These are phyloP conservation scores for Boletellus sp. DNA, from an alignment of 1,284 basidiomycete genomes.

Conservation along the genomic window DNA sequence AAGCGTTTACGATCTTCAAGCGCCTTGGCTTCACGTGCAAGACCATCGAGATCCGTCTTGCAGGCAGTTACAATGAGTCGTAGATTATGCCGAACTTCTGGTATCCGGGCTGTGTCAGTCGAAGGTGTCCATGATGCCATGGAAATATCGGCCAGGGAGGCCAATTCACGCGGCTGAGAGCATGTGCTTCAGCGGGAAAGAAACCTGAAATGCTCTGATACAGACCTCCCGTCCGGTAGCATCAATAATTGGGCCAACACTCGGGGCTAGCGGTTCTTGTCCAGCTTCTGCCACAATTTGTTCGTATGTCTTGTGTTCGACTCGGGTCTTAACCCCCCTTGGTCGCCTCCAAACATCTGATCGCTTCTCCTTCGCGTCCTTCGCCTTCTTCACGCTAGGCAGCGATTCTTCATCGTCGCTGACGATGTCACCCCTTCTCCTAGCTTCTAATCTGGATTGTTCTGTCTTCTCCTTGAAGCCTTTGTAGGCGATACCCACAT, in stretches of 20 bases:
- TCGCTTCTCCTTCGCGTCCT: conserved; percentile 54
- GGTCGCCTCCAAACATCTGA: conserved; percentile 79
- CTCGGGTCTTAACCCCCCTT: conserved; percentile 78
- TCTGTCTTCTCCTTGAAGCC: conserved; percentile 87
- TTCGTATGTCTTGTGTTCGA: conserved; percentile 94
- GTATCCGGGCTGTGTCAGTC: conserved; percentile 80
- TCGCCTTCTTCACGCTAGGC: conserved; percentile 46
- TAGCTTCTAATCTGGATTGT: conserved; percentile 83
- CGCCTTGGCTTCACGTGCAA: conserved; percentile 85
- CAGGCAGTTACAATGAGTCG: conserved; percentile 81
- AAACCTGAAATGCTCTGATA: conserved; percentile 8
- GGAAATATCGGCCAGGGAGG: conserved; percentile 77
- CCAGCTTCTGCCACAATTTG: conserved; percentile 87
- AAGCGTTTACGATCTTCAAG: conserved; percentile 78
- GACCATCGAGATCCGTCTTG: conserved; percentile 79
- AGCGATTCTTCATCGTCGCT: conserved; percentile 71
- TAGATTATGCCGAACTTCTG: conserved; percentile 94
- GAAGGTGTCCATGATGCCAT: conserved; percentile 82
- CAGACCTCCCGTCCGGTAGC: conserved; percentile 88
- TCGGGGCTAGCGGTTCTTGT: conserved; percentile 49
- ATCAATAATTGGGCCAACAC: conserved; percentile 86
- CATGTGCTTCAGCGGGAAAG: conserved; percentile 12
- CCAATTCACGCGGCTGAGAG: conserved; percentile 72
- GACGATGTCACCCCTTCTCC: conserved; percentile 66
- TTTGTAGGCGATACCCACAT: conserved; percentile 82